phyloP scores from a whole-genome alignment of 805 yeast genomes.

The Candida nemodendra region DNA sequence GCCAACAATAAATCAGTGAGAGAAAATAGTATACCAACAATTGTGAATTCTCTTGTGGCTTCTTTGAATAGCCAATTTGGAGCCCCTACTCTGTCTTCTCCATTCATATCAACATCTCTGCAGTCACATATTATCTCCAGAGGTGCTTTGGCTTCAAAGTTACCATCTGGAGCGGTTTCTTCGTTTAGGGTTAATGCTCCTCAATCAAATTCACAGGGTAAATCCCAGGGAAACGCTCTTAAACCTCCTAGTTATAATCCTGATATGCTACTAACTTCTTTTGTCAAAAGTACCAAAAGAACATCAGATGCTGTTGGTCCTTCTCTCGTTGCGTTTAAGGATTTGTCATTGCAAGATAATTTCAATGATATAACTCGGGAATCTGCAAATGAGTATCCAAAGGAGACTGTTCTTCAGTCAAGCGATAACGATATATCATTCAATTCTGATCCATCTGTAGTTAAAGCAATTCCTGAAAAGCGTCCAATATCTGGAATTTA shows the following conservation, averaged over 20 bases:
- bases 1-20: slow-evolving; percentile 23
- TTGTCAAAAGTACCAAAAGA: slow-evolving; percentile 13
- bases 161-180: slow-evolving; percentile 31
- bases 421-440: background rate
- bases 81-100: background rate
- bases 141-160: slow-evolving; percentile 24
- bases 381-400: too few species aligned
- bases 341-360: slow-evolving; percentile 16
- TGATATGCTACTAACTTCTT: slow-evolving; percentile 22
- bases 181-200: slow-evolving; percentile 26
- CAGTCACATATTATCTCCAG: background rate
- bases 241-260: slow-evolving; percentile 22
- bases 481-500: slow-evolving; percentile 7
- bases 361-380: background rate
- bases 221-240: slow-evolving; percentile 1
- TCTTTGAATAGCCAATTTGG: slow-evolving; percentile 15
- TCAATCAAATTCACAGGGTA: slow-evolving; percentile 3
- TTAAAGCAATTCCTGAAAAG: slow-evolving; percentile 20
- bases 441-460: background rate
- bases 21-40: slow-evolving; percentile 18
- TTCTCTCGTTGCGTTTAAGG: slow-evolving; percentile 6
- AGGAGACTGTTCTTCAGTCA: background rate
- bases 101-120: background rate
- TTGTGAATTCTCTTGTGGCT: slow-evolving; percentile 20
- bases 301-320: slow-evolving; percentile 1